These are phyloP conservation scores for Trichosporon asahii DNA, from an alignment of 1,284 basidiomycete species.

Conservation along the genomic window DNA sequence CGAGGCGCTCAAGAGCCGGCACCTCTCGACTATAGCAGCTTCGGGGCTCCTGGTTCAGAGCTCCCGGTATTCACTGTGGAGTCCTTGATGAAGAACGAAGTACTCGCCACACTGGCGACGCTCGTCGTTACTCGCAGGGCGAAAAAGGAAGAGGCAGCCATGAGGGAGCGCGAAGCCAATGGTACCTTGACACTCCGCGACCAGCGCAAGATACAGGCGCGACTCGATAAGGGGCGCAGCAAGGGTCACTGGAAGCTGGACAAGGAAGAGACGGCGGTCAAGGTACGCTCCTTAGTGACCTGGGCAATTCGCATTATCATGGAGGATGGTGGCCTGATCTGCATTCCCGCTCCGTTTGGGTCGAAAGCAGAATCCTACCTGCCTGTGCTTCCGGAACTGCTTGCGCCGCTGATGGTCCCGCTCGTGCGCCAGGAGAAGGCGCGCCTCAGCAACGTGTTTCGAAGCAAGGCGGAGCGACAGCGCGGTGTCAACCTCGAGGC, in stretches of 20 bases:
- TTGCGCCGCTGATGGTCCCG: constrained; percentile 34
- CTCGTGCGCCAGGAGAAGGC: constrained; percentile 25
- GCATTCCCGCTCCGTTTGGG: not conserved
- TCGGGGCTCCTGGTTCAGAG: not conserved
- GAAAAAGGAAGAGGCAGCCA: not conserved
- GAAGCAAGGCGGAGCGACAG: constrained; percentile 15
- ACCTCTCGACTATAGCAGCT: not conserved
- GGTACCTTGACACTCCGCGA: not conserved
- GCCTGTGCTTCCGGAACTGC: constrained; percentile 35
- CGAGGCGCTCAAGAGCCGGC: not conserved
- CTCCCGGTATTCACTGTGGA: constrained; percentile 3
- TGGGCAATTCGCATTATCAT: constrained; percentile 28
- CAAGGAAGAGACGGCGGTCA: constrained; percentile 20
- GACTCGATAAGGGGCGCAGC: not conserved
- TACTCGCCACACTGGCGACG: not conserved
- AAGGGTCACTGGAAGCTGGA: constrained; percentile 7
- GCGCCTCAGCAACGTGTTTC: constrained; percentile 14
- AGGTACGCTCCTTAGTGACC: constrained; percentile 27
- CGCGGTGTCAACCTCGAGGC: not conserved
- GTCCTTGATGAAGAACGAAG: constrained; percentile 4
- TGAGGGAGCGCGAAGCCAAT: not conserved
- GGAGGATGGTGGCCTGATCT: not conserved
- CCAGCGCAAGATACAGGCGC: not conserved
- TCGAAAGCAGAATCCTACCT: constrained; percentile 25
- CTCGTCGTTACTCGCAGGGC: not conserved